A percentile compares a stretch with the other conserved stretches of the same genome.
phyloP scores from a whole-genome alignment of 1,284 basidiomycete genomes.

The Paramarasmius palmivorus region DNA sequence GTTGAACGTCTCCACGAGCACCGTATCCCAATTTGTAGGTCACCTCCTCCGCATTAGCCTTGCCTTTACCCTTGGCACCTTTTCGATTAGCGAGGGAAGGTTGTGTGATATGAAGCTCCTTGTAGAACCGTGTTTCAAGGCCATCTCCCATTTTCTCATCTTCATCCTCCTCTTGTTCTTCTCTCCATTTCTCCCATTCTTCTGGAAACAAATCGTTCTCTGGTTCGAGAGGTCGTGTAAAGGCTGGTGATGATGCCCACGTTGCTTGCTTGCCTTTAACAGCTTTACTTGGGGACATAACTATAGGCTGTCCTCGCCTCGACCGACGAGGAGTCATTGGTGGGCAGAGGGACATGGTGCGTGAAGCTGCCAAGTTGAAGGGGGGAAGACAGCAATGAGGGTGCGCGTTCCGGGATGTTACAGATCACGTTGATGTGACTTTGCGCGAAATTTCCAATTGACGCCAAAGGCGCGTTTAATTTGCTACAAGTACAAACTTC shows the following conservation, averaged over 20 bases:
- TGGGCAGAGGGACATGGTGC: not conserved
- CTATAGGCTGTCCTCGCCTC: conserved; percentile 1
- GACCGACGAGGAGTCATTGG: conserved; percentile 4
- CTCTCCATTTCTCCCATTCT: conserved; percentile 29
- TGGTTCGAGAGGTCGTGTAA: conserved; percentile 33
- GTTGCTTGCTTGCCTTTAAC: not conserved
- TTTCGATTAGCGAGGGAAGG: conserved; percentile 17
- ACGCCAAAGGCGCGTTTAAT: too few relatives aligned
- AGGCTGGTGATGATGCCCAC: not conserved
- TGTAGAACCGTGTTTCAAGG: conserved; percentile 41
- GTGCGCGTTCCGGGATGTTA: not conserved
- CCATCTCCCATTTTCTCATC: conserved; percentile 24
- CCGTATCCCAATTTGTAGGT: conserved; percentile 60
- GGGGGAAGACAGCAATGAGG: too few relatives aligned
- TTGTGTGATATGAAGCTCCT: conserved; percentile 29
- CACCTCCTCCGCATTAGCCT: conserved; percentile 21
- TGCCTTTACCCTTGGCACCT: conserved; percentile 14
- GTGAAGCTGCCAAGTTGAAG: not conserved
- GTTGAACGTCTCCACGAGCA: conserved; percentile 52
- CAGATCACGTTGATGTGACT: too few relatives aligned
- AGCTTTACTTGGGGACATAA: not conserved
- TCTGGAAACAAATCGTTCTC: conserved; percentile 37
- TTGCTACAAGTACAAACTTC: too few relatives aligned
- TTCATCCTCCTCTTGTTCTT: conserved; percentile 22
- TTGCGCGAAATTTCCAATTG: too few relatives aligned